Evolutionary conservation across 441 rosid species (phyloP), one percentile per base, ranked within the genome.

Genomic region (Mallotus japonicus): DNA sequence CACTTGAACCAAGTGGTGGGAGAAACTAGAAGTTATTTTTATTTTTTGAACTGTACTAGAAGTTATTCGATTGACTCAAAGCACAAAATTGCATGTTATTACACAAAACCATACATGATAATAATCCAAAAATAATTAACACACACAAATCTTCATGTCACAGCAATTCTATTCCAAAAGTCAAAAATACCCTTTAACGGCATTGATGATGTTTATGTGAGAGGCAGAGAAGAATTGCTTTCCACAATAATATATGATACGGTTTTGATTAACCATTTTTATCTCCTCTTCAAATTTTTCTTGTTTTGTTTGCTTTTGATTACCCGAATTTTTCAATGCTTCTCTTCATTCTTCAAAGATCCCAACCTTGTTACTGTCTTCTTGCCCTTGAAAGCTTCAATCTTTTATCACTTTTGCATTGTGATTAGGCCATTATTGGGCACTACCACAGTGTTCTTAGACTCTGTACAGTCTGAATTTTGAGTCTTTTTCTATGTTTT

Each of bases 391-490:
- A 19, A 44, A 70, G 44, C 17, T 50, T 64, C 13, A 34, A 12
- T 42, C 8, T 49, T 8, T 42, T 10, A 11, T 50, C 40, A 13
- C 17, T 47, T 15, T 1, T 14, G 1, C 4, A 62, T 14, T 8
- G 16, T 3, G 6, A 37, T 37, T 70, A 47, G 19, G 5, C 34
- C 53, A 10, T 42, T 28, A 15, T 42, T 71, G 46, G 61, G 24
- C 15, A 24, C 15, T 1, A 24, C 15, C 0, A 11, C n/a, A 51
- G 71, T 65, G 8, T 44, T 37, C 40, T n/a, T 6, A 20, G 59
- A 62, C 37, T 74, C 47, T 15, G 47, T 53, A 49, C 46, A 68
- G 55, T 70, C 73, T 73, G 16, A 76, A 73, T 22, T 72, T 16
- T 58, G 53, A 54, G 53, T 42, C 12, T 44, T 63, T 62, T 20